A percentile compares a stretch with the other conserved stretches of the same genome.
Conservation (phyloP, 305 asterid genomes). For the Salvia sclarea region DNA sequence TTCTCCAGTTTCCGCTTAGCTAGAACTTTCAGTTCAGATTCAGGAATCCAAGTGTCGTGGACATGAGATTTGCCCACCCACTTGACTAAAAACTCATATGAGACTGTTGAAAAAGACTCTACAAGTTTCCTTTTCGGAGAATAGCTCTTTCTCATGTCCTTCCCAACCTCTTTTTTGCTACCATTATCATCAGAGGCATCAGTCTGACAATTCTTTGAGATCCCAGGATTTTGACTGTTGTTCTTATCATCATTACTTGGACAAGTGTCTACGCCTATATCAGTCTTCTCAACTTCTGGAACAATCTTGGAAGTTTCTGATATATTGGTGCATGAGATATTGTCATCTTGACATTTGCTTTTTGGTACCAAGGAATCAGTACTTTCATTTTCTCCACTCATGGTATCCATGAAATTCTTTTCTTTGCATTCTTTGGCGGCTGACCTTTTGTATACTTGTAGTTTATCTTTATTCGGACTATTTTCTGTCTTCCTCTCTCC, state of each 20-base stretch:
- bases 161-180: slow-evolving; percentile 43
- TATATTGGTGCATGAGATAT: slow-evolving; percentile 28
- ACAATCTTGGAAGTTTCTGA: slow-evolving; percentile 30
- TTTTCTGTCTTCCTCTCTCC: slow-evolving; percentile 40
- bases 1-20: slow-evolving; percentile 92
- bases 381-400: slow-evolving; percentile 32
- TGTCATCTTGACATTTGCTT: slow-evolving; percentile 30
- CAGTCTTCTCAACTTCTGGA: slow-evolving; percentile 34
- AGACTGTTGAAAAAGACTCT: slow-evolving; percentile 46
- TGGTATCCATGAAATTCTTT: slow-evolving; percentile 32
- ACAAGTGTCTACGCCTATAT: slow-evolving; percentile 30
- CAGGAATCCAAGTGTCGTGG: slow-evolving; percentile 89
- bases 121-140: slow-evolving; percentile 43
- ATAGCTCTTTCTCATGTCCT: slow-evolving; percentile 32
- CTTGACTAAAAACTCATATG: slow-evolving; percentile 85
- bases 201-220: slow-evolving; percentile 32
- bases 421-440: slow-evolving; percentile 53
- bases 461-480: slow-evolving; percentile 40
- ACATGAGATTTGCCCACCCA: slow-evolving; percentile 97
- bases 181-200: slow-evolving; percentile 45
- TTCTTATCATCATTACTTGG: slow-evolving; percentile 21
- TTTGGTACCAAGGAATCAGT: slow-evolving; percentile 29
- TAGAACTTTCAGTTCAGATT: slow-evolving; percentile 73
- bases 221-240: slow-evolving; percentile 34
- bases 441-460: slow-evolving; percentile 65